phyloP scores from a whole-genome alignment of 768 basidiomycete genomes.

The Naganishia antarctica region DNA sequence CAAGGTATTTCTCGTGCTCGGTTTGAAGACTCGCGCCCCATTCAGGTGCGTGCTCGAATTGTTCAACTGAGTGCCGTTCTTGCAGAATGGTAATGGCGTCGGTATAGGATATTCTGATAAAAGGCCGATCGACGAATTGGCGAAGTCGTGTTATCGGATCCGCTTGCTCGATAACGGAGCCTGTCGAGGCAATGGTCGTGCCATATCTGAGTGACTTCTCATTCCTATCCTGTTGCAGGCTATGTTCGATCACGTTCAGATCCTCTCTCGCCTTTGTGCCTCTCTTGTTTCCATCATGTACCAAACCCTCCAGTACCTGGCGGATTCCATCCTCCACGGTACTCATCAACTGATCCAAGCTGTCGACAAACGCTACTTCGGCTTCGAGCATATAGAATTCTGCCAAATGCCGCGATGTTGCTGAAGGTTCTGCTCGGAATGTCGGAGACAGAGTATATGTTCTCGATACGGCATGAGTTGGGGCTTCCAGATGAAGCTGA shows the following conservation, averaged over 20 bases:
- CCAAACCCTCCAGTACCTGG: conserved; percentile 45
- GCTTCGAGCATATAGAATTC: conserved; percentile 99
- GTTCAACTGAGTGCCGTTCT: conserved; percentile 34
- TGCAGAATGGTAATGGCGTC: conserved; percentile 64
- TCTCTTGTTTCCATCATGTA: conserved; percentile 9
- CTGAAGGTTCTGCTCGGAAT: conserved; percentile 86
- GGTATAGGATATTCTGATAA: conserved; percentile 73
- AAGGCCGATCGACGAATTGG: conserved; percentile 51
- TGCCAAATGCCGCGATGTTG: conserved; percentile 83
- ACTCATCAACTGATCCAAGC: conserved; percentile 56
- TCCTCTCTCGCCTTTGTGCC: conserved; percentile 24
- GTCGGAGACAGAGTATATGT: conserved; percentile 89
- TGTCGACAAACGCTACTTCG: conserved; percentile 66
- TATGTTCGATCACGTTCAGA: conserved; percentile 27
- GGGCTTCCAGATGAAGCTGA: conserved; percentile 88
- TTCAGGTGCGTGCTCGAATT: conserved; percentile 58
- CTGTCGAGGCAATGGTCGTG: neutral
- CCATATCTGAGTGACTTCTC: conserved; percentile 7
- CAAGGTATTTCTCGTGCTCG: conserved; percentile 90
- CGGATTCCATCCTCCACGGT: conserved; percentile 60
- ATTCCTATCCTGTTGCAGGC: conserved; percentile 26
- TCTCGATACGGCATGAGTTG: conserved; percentile 69
- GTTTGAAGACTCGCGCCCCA: conserved; percentile 74
- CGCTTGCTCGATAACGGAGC: neutral
- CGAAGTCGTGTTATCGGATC: conserved; percentile 14